Base-by-base conservation (phyloP, 106 monocot genomes). In the Dactylorhiza incarnata region DNA sequence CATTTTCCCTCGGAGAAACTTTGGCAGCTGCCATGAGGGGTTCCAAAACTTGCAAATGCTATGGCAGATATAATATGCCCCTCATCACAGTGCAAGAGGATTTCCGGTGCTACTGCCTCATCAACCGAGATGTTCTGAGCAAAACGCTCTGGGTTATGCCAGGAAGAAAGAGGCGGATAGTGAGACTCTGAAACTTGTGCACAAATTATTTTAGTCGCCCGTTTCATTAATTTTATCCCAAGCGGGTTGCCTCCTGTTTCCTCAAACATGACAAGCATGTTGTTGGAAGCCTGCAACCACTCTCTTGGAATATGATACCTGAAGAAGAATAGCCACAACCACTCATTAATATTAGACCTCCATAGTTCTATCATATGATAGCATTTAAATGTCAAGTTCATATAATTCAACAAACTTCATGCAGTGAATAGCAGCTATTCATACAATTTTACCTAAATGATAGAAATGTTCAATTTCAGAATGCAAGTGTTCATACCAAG, bases 31-130 rank as follows among this genome's bases (percentile, higher is more conserved):
- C 96, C 96, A 26, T 17, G 43, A 50, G 96, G 86, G 55, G 75
- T 94, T 76, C 96, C 96, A 77, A 83, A 97, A 79, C 96, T 97
- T n/a, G 91, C 96, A 82, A 97, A 97, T 63, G 81, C 87, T 55
- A 97, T 61, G 12, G 50, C 43, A 19, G 91, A 81, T 49, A 97
- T 97, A 6, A 73, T 54, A 44, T 97, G 84, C 12, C 93, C 91
- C 24, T 79, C 84, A 66, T 97, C 96, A 82, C 96, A 97, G 16
- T 78, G 85, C 62, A 97, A 78, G 65, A 80, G 73, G 53, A 89
- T 26, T 83, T 89, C 87, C 0, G 96, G 96, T 29, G 89, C n/a
- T 29, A 87, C n/a, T 17, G 76, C 62, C 3, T 76, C 54, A 45
- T 77, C 82, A 44, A 85, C 8, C 5, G 79, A 77, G 43, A 77